Evolutionary conservation across 2,329 filamentous ascomycete genomes (phyloP), one percentile per base, ranked within the genome.

Genomic region (Thielaviopsis musarum): DNA sequence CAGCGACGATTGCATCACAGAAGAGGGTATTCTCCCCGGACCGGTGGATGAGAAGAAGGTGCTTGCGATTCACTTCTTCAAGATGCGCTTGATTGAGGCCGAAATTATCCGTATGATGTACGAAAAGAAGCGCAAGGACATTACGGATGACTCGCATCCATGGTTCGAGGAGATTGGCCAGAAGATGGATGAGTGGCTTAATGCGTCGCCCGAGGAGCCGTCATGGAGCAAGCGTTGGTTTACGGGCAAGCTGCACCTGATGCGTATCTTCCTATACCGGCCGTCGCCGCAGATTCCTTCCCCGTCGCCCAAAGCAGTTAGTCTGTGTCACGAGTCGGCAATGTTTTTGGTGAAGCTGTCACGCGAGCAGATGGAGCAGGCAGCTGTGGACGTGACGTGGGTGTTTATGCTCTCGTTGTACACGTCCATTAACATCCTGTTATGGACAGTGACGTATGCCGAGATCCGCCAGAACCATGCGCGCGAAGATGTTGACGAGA

Each of bases 201-300:
- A 88, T 60, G 78, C 81, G 1, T 84, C 84, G 57, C 91, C 93
- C 1, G 81, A 84, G 58, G 82, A 85, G 57, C 80, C 79, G 2
- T 68, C 71, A 6, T 83, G 94, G 74, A 88, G 88, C 71, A 87
- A 86, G 69, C 78, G 82, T 65, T 95, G 89, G 90, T 72, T 52
- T 6, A 24, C 24, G 3, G 62, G 56, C 38, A 34, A 49, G 21
- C 49, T 60, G 28, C 90, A 96, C 68, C 88, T 88, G 54, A 91
- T 96, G 82, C 76, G 94, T 22, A 82, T 95, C 53, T 87, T 91
- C 65, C 78, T 97, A 64, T 93, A 89, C 69, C 81, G 93, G 2
- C 93, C 93, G 0, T 95, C 89, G 1, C 93, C 93, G 1, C 93
- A 97, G 69, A 83, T 97, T 2, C 88, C 91, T 0, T 84, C 87